Evolutionary conservation across 2,329 filamentous ascomycete species (phyloP), one percentile per base, ranked within the genome.

Genomic region (Neofusicoccum umdonicola): DNA sequence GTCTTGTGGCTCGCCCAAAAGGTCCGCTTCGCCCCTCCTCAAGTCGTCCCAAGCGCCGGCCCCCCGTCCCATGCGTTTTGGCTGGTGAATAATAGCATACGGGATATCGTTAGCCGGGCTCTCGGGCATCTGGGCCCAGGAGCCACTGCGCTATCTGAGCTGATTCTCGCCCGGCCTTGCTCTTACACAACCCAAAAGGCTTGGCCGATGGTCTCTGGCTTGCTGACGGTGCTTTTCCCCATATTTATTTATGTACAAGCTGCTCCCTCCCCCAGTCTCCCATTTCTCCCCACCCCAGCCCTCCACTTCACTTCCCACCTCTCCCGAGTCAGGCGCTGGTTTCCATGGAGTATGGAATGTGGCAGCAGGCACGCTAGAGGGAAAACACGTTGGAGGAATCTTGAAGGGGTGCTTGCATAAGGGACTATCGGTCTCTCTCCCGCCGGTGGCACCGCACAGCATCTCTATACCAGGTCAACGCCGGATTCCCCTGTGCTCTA

Each of bases 81-180:
- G 27, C 27, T 45, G 34, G 31, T 47, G 42, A 37, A 35, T 47
- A 60, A 60, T 60, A 60, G 42, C 19, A 57, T 56, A n/a, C 51
- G 35, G 22, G 37, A 31, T 57, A 57, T 57, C 54, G 39, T 57
- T 57, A 44, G 54, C 54, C 37, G 39, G 12, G 17, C 35, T 27
- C 22, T 41, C 51, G 17, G 51, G 2, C 51, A 57, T 11, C 19
- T n/a, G 54, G 3, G 8, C 19, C 54, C 19, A 27, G 5, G 31
- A 37, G 42, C 56, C 56, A 22, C 31, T 47, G 56, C 56, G 56
- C 56, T 48, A 60, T 45, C 44, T 60, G 56, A 60, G 22, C 56
- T 58, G 54, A 45, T 19, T 35, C 15, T 45, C 54, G 17, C 54
- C 56, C 41, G 56, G 56, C 41, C 42, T 45, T 37, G 41, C 17